A percentile compares a stretch with the other conserved stretches of the same genome.
These are phyloP conservation scores for Mortierella antarctica DNA, from an alignment of 192 early-diverging fungal species.

Conservation along the genomic window DNA sequence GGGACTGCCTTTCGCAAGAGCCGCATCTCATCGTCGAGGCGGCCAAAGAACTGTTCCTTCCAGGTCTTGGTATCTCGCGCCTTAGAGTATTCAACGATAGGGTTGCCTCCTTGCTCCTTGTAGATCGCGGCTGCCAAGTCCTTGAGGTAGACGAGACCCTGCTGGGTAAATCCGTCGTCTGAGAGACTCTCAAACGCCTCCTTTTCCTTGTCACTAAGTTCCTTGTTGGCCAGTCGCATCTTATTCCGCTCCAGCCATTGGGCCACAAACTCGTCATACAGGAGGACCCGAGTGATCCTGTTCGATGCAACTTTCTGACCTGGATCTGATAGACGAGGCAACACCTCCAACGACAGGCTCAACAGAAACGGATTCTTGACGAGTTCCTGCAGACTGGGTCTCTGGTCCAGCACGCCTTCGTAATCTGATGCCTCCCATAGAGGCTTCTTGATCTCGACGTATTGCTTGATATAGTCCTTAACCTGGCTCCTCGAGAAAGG, in stretches of 20 bases:
- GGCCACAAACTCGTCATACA: slow-evolving; percentile 21
- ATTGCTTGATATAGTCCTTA: slow-evolving; percentile 8
- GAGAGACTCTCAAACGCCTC: not conserved
- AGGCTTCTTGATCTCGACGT: not conserved
- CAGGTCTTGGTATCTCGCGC: not conserved
- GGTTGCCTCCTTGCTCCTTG: not conserved
- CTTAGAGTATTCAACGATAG: slow-evolving; percentile 5
- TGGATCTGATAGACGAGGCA: not conserved
- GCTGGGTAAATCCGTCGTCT: slow-evolving; percentile 6
- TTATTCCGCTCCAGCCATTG: slow-evolving; percentile 13
- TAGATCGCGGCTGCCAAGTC: slow-evolving; percentile 5
- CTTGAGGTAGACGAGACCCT: slow-evolving; percentile 2
- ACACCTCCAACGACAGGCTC: not conserved
- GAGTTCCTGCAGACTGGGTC: slow-evolving; percentile 3
- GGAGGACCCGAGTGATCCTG: slow-evolving; percentile 11
- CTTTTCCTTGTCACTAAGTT: not conserved
- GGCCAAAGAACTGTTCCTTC: slow-evolving; percentile 2
- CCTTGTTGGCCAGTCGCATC: not conserved
- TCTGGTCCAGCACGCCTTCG: not conserved
- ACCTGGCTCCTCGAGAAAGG: slow-evolving; percentile 5
- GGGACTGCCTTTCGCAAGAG: not conserved
- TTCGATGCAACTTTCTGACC: not conserved
- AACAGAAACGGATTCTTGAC: slow-evolving; percentile 11
- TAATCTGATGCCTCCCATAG: not conserved
- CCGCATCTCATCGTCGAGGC: not conserved